Percentiles rank a stretch among this genome's conserved stretches.
phyloP scores from a whole-genome alignment of 257 asterid genomes.

The Osmanthus fragrans region DNA sequence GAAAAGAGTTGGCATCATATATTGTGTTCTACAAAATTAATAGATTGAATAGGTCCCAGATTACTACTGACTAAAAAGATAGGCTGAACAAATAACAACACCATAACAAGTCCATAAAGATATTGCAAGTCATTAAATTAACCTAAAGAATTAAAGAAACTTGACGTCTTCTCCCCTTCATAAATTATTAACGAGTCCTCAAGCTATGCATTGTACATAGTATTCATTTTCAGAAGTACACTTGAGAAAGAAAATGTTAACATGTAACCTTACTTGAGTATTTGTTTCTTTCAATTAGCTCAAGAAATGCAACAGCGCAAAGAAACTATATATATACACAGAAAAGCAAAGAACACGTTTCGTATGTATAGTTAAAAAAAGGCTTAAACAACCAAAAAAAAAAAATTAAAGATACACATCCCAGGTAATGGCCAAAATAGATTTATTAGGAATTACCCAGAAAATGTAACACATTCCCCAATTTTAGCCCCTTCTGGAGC shows the following conservation, averaged over 20 bases:
- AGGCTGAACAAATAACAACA: background rate
- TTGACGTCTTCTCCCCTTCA: background rate
- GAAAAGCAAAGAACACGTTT: background rate
- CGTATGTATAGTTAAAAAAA: background rate
- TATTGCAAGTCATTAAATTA: background rate
- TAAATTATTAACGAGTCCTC: background rate
- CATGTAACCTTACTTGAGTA: background rate
- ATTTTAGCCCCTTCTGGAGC: conserved; percentile 84
- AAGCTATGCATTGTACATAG: background rate
- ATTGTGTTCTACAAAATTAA: background rate
- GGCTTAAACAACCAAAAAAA: background rate
- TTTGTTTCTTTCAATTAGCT: background rate
- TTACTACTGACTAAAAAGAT: background rate
- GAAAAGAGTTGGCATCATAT: background rate
- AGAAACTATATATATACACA: background rate
- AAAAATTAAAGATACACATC: background rate
- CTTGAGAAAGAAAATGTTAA: background rate
- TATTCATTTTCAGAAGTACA: background rate
- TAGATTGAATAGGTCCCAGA: background rate
- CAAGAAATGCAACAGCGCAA: background rate
- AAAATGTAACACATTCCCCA: conserved; percentile 74
- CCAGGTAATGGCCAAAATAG: background rate
- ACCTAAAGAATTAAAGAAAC: background rate
- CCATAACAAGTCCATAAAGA: background rate
- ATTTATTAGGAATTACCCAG: conserved; percentile 50